phyloP scores from a whole-genome alignment of 2,329 filamentous ascomycete genomes.

The Penicillium aurantiogriseum region DNA sequence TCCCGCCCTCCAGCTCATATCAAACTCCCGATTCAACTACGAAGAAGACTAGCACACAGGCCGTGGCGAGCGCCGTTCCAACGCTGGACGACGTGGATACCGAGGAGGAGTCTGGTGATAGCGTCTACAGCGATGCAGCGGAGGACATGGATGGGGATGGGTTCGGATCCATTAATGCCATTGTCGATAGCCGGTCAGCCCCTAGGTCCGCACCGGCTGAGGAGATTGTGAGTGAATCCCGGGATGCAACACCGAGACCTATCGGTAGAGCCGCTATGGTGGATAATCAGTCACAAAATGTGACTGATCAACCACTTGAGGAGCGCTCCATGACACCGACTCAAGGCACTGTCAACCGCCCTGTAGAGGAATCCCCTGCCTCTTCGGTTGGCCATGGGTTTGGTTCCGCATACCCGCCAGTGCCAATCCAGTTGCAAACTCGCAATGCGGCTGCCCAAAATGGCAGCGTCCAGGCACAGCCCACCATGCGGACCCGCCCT shows the following conservation, averaged over 20 bases:
- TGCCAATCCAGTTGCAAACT: constrained; percentile 10
- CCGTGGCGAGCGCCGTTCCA: constrained; percentile 13
- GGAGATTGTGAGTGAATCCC: constrained; percentile 12
- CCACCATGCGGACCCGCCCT: constrained; percentile 18
- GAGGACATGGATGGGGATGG: constrained; percentile 45
- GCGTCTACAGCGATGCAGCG: constrained; percentile 49
- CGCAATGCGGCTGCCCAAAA: constrained; percentile 1
- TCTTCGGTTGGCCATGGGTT: constrained; percentile 16
- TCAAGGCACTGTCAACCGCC: constrained; percentile 12
- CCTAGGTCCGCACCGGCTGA: constrained; percentile 15
- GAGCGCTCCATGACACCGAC: constrained; percentile 24
- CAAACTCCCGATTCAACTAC: constrained; percentile 14
- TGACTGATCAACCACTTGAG: constrained; percentile 10
- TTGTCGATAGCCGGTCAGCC: constrained; percentile 39
- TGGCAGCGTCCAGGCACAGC: constrained; percentile 10
- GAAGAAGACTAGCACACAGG: constrained; percentile 12
- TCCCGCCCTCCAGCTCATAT: constrained; percentile 44
- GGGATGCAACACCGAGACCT: constrained; percentile 20
- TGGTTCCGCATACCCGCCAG: constrained; percentile 20
- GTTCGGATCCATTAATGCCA: constrained; percentile 52
- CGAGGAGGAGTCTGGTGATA: constrained; percentile 44
- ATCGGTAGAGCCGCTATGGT: constrained; percentile 10
- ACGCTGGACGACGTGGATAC: constrained; percentile 26
- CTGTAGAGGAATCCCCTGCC: constrained; percentile 20
- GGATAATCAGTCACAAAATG: constrained; percentile 16